Evolutionary conservation across 1,284 basidiomycete species (phyloP).

Genomic region (Blastosporella zonata): DNA sequence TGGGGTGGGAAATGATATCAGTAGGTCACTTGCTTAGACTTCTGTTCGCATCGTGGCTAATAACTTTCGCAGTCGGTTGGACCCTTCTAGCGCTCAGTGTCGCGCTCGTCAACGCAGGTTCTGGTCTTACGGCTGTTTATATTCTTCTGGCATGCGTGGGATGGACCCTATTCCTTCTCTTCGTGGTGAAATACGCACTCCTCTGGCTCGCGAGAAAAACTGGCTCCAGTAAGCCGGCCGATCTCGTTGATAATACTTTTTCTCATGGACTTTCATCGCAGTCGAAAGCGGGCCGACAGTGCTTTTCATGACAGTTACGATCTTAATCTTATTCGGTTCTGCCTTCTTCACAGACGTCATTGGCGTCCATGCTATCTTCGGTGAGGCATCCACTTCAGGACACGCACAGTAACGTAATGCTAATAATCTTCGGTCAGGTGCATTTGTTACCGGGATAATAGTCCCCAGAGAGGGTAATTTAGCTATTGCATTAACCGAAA

Average conservation of each 20-base stretch:
- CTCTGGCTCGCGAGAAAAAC: constrained; percentile 75
- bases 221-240: constrained; percentile 51
- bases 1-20: constrained; percentile 88
- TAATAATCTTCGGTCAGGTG: constrained; percentile 44
- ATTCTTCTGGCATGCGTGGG: constrained; percentile 79
- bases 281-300: constrained; percentile 77
- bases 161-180: constrained; percentile 79
- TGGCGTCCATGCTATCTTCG: constrained; percentile 90
- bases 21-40: constrained; percentile 23
- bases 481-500: constrained; percentile 74
- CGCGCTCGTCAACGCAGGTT: constrained; percentile 82
- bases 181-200: constrained; percentile 64
- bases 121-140: constrained; percentile 77
- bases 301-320: constrained; percentile 75
- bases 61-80: constrained; percentile 79
- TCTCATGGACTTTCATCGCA: constrained; percentile 16
- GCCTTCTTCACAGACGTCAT: constrained; percentile 95
- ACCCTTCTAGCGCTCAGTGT: constrained; percentile 79
- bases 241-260: not conserved
- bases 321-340: constrained; percentile 79
- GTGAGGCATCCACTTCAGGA: constrained; percentile 32
- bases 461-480: constrained; percentile 89
- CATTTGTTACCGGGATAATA: constrained; percentile 88
- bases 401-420: not conserved
- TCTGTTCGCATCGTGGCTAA: constrained; percentile 43